Base-by-base conservation (phyloP, 2,329 filamentous ascomycete species). In the Fusarium sp. region DNA sequence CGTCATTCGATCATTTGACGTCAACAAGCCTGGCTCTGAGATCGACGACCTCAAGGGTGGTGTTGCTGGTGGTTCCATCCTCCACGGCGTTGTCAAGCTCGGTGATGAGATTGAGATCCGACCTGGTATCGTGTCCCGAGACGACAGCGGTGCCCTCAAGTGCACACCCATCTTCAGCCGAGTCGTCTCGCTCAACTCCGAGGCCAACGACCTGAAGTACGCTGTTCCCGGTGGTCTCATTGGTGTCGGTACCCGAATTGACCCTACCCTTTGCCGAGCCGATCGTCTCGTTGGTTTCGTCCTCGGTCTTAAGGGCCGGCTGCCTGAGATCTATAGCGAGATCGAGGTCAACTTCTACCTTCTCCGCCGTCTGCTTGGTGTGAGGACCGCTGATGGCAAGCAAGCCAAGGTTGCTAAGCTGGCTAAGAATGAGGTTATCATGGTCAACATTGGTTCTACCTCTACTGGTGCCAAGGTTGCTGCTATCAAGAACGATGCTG, bases 271-370 rank as follows among this genome's bases (percentile, higher is more conserved):
- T 54, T 99, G 96, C 90, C 90, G 96, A 90, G 96, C 96, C 74
- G 96, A 99, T 89, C 95, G 96, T 89, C 90, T 99, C 13, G 96
- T 99, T 74, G 96, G 96, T 80, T 97, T 97, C 88, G 96, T 99
- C 53, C 90, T 99, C 64, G 96, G 96, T 80, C 91, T 98, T 75
- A 94, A 94, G 83, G 96, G 96, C 72, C 90, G 92, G 75, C 90
- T 99, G 24, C 96, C 96, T 49, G 93, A 96, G 79, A 98, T 99
- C 81, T 99, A 98, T 86, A 96, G 92, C 74, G 96, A 99, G 83
- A 92, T 99, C 66, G 96, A 99, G 84, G 94, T 98, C 82, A 98
- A 98, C 89, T 99, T 98, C 87, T 99, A 98, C 88, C 88, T 99
- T 66, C 91, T 99, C 69, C 92, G 95, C 76, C 89, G 96, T 76